Evolutionary conservation across 192 early-diverging fungal species (phyloP).

Genomic region (Lobosporangium transversale): DNA sequence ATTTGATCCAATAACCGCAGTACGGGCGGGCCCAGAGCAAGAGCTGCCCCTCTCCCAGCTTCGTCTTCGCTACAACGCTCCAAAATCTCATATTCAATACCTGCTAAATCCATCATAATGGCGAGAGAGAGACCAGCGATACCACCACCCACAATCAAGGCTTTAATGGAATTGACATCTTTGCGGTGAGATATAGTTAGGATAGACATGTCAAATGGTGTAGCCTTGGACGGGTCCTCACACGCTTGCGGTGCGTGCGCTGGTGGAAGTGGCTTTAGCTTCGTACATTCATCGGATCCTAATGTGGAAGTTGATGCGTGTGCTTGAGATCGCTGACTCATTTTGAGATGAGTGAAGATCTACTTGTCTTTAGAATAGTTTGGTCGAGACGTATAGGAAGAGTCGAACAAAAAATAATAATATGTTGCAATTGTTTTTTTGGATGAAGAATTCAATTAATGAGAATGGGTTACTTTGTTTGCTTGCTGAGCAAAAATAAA

Average conservation of each 20-base stretch:
- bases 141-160: slow-evolving; percentile 46
- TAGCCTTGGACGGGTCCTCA: slow-evolving; percentile 7
- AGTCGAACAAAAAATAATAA: too few relatives aligned
- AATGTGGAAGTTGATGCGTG: not conserved
- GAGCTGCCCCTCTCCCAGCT: slow-evolving; percentile 17
- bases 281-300: not conserved
- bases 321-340: not conserved
- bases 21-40: slow-evolving; percentile 28
- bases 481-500: too few relatives aligned
- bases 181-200: slow-evolving; percentile 33
- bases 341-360: too few relatives aligned
- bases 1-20: slow-evolving; percentile 46
- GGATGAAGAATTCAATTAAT: too few relatives aligned
- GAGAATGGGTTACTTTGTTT: too few relatives aligned
- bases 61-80: slow-evolving; percentile 20
- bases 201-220: slow-evolving; percentile 41
- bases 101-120: slow-evolving; percentile 31
- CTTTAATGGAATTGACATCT: slow-evolving; percentile 26
- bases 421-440: too few relatives aligned
- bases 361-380: too few relatives aligned
- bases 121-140: slow-evolving; percentile 41
- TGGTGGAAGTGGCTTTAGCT: slow-evolving; percentile 19
- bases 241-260: slow-evolving; percentile 14
- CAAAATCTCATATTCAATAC: slow-evolving; percentile 47
- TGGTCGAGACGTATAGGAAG: too few relatives aligned